phyloP scores from a whole-genome alignment of 768 basidiomycete genomes.

The Mycena chlorophos region DNA sequence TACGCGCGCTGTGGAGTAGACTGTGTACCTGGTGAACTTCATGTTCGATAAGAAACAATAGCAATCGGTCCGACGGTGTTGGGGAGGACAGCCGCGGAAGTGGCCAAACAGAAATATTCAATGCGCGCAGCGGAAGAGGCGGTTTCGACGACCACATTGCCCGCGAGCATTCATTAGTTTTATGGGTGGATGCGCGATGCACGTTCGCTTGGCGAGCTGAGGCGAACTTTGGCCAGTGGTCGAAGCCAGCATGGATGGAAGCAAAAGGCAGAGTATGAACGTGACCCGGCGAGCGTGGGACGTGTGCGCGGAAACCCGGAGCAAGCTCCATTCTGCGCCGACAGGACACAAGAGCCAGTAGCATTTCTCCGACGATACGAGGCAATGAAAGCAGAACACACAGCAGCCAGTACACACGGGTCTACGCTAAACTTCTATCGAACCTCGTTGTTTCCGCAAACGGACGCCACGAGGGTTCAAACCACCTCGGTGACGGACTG shows the following conservation, averaged over 20 bases:
- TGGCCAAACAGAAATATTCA: not conserved
- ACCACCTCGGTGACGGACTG: conserved; percentile 2
- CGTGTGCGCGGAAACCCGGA: not conserved
- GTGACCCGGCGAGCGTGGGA: too few relatives aligned
- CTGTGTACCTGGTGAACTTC: conserved; percentile 60
- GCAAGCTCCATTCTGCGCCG: too few relatives aligned
- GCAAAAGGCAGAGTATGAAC: not conserved
- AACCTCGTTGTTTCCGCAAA: conserved; percentile 10
- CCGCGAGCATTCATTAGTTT: not conserved
- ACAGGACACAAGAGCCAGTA: too few relatives aligned
- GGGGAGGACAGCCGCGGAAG: not conserved
- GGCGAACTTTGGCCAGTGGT: too few relatives aligned
- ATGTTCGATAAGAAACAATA: conserved; percentile 32
- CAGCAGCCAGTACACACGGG: not conserved
- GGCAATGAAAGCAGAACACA: not conserved
- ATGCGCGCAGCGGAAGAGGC: not conserved
- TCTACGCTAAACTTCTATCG: conserved; percentile 7
- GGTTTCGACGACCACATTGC: not conserved
- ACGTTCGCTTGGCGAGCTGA: not conserved
- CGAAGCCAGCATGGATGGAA: too few relatives aligned
- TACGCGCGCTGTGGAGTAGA: not conserved
- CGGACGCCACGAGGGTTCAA: conserved; percentile 13
- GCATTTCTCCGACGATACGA: not conserved
- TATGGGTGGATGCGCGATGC: not conserved
- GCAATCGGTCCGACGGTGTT: not conserved